Percentiles rank a stretch among this genome's conserved stretches.
These are phyloP conservation scores for Talaromyces amestolkiae DNA, from an alignment of 2,329 filamentous ascomycete species.

Conservation along the genomic window DNA sequence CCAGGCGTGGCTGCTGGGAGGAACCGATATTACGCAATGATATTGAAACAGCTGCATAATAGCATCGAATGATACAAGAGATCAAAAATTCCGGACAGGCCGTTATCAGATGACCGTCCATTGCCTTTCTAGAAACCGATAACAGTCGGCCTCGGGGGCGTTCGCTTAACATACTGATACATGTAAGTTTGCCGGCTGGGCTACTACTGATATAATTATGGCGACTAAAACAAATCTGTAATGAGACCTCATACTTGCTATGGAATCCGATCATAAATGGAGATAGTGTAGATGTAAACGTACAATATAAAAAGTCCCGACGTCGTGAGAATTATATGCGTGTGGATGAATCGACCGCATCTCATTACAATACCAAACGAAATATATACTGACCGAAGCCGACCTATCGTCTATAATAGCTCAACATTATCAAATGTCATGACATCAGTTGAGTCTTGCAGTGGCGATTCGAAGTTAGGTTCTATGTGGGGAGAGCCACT, in stretches of 20 bases:
- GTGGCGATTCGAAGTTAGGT: neutral
- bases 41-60: neutral
- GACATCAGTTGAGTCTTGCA: conserved; percentile 1
- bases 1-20: neutral
- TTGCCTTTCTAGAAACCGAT: neutral
- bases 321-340: too few relatives aligned
- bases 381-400: neutral
- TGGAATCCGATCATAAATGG: too few relatives aligned
- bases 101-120: neutral
- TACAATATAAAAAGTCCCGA: too few relatives aligned
- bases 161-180: conserved; percentile 2
- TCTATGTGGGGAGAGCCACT: neutral
- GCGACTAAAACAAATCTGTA: neutral
- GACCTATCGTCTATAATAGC: neutral
- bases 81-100: neutral
- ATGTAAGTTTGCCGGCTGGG: neutral
- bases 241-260: too few relatives aligned
- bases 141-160: neutral
- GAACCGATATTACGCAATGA: conserved; percentile 1
- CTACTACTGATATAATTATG: too few relatives aligned
- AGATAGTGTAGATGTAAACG: too few relatives aligned
- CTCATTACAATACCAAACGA: conserved; percentile 8
- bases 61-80: neutral
- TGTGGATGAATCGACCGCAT: conserved; percentile 1
- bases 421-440: neutral